Percentiles rank a stretch among this genome's conserved stretches.
These are phyloP conservation scores for Pestalotiopsis sp. DNA, from an alignment of 2,329 filamentous ascomycete species.

Conservation along the genomic window DNA sequence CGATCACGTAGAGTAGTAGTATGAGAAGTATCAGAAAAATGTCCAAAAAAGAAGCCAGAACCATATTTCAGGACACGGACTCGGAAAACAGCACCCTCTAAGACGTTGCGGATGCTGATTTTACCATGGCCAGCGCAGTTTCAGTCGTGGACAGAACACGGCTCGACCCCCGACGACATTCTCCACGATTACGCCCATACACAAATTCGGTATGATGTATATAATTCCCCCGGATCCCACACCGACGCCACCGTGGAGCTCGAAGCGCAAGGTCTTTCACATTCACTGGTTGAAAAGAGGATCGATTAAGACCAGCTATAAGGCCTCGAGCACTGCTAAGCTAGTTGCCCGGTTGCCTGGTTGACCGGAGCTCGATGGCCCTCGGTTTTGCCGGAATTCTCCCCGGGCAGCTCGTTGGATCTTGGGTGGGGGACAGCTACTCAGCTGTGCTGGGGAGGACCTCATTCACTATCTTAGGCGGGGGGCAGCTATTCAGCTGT, in stretches of 20 bases:
- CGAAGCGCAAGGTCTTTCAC: not conserved
- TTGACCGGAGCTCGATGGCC: too few species aligned
- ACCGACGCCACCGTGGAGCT: too few species aligned
- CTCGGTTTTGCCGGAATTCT: too few species aligned
- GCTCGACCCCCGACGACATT: not conserved
- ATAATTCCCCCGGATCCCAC: too few species aligned
- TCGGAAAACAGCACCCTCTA: not conserved
- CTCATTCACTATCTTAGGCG: too few species aligned
- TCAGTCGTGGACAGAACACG: not conserved
- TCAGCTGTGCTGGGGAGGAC: too few species aligned
- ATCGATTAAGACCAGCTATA: not conserved
- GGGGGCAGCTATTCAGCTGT: too few species aligned
- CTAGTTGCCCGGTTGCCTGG: too few species aligned
- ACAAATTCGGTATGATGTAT: too few species aligned
- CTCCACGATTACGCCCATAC: too few species aligned
- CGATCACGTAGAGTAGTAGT: not conserved
- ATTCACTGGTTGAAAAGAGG: not conserved
- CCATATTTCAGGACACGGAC: not conserved
- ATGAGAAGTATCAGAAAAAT: not conserved
- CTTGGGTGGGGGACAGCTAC: too few species aligned
- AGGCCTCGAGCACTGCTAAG: not conserved
- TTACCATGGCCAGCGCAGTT: not conserved
- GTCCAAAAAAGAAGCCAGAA: not conserved
- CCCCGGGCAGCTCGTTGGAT: too few species aligned
- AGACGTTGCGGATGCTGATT: not conserved